Evolutionary conservation across 2,329 filamentous ascomycete genomes (phyloP), one percentile per base, ranked within the genome.

Genomic region (Pseudogymnoascus sp.): DNA sequence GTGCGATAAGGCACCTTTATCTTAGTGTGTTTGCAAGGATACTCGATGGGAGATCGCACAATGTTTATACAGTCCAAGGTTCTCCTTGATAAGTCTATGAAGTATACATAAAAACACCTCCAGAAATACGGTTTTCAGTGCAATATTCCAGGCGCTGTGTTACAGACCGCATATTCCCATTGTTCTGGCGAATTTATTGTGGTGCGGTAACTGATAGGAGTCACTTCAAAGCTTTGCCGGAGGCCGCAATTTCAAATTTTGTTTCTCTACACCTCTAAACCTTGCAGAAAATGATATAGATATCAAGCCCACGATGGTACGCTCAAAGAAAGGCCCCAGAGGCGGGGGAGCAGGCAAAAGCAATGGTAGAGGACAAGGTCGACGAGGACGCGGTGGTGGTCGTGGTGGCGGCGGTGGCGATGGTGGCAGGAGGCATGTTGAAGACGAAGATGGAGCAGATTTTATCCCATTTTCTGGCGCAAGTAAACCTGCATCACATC

Each of bases 331-430:
- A 43, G 60, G 19, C 40, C 19, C 59, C 59, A 62, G 41, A 40
- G 64, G 63, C n/a, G 40, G 60, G 24, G 37, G 60, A 16, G 24
- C 37, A 43, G 37, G 40, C 37, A 60, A 61, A 61, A 61, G 60
- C 40, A 31, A 61, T 38, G 41, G 66, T 43, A 60, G 64, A 37
- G 40, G 65, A 14, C 46, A 61, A 16, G 62, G 64, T 16, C 38
- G 43, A 26, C 61, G 56, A 61, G 37, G 63, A 11, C 41, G 65
- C 43, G 64, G 64, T 31, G 62, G 64, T 8, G 64, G 66, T n/a
- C 40, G 63, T 11, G 41, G 60, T 24, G 40, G 31, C 19, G 28
- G 19, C 35, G 53, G 67, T 28, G 50, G 67, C 19, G 64, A 64
- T 12, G 43, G 64, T n/a, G 64, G 64, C 46, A 64, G 50, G 28